These are phyloP conservation scores for Flammula alnicola DNA, from an alignment of 1,284 basidiomycete genomes.

Conservation along the genomic window DNA sequence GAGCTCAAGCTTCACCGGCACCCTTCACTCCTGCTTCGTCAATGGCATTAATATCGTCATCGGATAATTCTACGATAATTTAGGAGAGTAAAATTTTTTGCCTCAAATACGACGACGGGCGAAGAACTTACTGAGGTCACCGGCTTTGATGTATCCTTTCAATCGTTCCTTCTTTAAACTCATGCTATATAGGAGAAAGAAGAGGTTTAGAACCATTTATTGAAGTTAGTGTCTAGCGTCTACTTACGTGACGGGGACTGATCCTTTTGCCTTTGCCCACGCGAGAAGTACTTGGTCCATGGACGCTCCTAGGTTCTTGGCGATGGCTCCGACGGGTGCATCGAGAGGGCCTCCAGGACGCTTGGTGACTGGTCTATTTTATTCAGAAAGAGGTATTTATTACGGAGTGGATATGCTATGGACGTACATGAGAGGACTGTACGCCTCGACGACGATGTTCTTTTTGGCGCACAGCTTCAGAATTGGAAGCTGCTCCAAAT, in stretches of 20 bases:
- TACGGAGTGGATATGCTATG: background rate
- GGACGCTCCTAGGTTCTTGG: conserved; percentile 56
- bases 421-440: conserved; percentile 62
- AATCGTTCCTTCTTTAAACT: conserved; percentile 65
- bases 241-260: conserved; percentile 65
- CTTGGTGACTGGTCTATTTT: conserved; percentile 63
- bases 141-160: conserved; percentile 66
- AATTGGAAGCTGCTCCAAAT: conserved; percentile 55
- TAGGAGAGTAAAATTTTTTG: too few relatives aligned
- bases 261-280: conserved; percentile 71
- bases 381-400: background rate
- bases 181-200: conserved; percentile 43
- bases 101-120: too few relatives aligned
- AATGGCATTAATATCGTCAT: conserved; percentile 52
- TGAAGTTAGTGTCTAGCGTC: conserved; percentile 1
- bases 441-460: conserved; percentile 70
- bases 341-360: conserved; percentile 71
- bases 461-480: conserved; percentile 61
- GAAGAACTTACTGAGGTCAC: conserved; percentile 50
- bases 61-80: conserved; percentile 33
- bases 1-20: too few relatives aligned
- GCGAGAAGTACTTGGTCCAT: conserved; percentile 71
- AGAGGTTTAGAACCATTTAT: background rate
- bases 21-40: conserved; percentile 49
- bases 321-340: conserved; percentile 59